These are phyloP conservation scores for Aspergillus panamensis DNA, from an alignment of 495 filamentous ascomycete species.

Conservation along the genomic window DNA sequence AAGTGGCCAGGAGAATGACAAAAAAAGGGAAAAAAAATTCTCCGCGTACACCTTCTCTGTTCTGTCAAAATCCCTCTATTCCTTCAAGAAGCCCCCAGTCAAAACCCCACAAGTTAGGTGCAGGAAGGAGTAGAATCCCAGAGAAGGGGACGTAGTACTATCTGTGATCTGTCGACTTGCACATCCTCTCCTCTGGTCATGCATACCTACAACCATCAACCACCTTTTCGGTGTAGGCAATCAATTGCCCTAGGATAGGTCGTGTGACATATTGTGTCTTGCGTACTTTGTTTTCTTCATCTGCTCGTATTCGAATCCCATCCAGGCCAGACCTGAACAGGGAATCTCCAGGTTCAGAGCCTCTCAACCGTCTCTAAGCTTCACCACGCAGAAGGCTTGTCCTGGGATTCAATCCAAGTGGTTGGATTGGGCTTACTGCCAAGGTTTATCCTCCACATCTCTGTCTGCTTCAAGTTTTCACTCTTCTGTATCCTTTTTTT, in stretches of 20 bases:
- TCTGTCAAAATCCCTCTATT: constrained; percentile 1
- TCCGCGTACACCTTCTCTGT: neutral
- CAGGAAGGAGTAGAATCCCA: constrained; percentile 1
- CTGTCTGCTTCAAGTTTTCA: constrained; percentile 5
- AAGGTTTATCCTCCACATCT: constrained; percentile 17
- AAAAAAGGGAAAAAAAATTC: neutral
- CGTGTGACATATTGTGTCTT: constrained; percentile 14
- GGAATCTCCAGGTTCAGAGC: constrained; percentile 11
- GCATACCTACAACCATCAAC: neutral
- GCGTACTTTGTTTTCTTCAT: neutral
- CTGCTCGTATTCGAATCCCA: neutral
- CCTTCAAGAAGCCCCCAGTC: neutral
- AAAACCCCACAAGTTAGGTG: neutral
- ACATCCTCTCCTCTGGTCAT: neutral
- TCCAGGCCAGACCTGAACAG: neutral
- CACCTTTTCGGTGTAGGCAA: neutral
- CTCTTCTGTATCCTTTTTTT: neutral
- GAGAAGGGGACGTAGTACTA: neutral
- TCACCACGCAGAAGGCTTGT: constrained; percentile 25
- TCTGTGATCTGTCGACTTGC: neutral
- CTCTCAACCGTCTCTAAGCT: constrained; percentile 17
- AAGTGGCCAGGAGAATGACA: neutral
- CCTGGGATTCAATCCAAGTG: constrained; percentile 6
- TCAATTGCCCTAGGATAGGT: constrained; percentile 2
- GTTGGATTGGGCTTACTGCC: constrained; percentile 15